Evolutionary conservation across 1,284 basidiomycete genomes (phyloP), one percentile per base, ranked within the genome.

Genomic region (Cutaneotrichosporon cyanovorans): DNA sequence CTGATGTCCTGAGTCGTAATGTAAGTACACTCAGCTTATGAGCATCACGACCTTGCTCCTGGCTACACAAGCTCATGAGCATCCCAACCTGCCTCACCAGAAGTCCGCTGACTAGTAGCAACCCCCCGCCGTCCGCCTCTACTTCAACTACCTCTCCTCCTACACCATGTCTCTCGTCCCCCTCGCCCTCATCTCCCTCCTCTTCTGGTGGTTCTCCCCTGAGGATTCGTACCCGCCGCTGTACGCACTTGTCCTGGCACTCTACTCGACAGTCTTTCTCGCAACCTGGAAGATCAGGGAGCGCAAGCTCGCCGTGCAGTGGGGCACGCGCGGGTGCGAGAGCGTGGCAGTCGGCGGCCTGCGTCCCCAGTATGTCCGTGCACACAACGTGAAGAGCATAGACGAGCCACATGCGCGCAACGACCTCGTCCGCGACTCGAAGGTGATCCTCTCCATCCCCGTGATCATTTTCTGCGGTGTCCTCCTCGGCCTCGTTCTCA

Each of bases 271-370:
- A 40, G 67, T 78, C n/a, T 91, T 91, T 59, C 82, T 90, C 50
- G 89, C 95, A 63, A 82, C 80, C 73, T 96, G 91, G 91, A 78
- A 84, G 22, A 78, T 92, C 40, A 79, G 79, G 42, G 86, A 96
- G 71, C 79, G 83, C 15, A 79, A 83, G 37, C 74, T 93, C 12
- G 80, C 87, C 1, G 79, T 90, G 18, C 77, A 80, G 25, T 92
- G 88, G 77, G 84, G 85, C 11, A 86, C 84, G 0, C 77, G 78
- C 14, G 85, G 85, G 14, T 64, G 62, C 46, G 63, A 69, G 50
- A 81, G 82, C 1, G 81, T 83, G 62, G 79, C 80, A 18, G 85
- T 89, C 8, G 87, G 89, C 63, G 80, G 81, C 51, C 78, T 81
- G 9, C 78, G 87, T 18, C 79, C 82, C 0, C 79, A 85, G 50